Percentiles rank a stretch among this genome's conserved stretches.
Conservation (phyloP, 352 stramenopile species). For the Globisporangium barbulae region DNA sequence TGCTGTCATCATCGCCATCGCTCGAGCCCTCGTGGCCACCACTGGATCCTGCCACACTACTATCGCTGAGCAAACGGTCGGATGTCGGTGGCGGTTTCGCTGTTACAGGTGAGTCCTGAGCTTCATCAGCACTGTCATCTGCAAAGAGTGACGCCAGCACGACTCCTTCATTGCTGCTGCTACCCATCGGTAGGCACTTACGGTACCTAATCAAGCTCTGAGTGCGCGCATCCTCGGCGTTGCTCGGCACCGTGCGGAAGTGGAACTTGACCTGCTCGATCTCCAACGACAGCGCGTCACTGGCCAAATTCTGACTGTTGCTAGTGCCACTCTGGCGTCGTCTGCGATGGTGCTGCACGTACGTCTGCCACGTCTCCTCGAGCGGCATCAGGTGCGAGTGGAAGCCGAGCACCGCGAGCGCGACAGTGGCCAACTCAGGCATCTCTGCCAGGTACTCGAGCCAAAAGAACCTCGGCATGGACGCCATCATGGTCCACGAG, state of each 20-base stretch:
- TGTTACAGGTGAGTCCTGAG: not conserved
- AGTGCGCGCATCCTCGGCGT: not conserved
- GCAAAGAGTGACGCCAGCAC: constrained; percentile 1
- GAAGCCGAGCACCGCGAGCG: constrained; percentile 28
- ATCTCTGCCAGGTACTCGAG: constrained; percentile 33
- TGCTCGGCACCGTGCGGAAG: constrained; percentile 4
- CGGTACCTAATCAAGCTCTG: constrained; percentile 14
- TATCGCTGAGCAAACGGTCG: not conserved
- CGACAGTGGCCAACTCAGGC: constrained; percentile 30
- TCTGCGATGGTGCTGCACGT: constrained; percentile 6
- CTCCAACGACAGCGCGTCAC: not conserved
- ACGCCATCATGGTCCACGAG: constrained; percentile 39
- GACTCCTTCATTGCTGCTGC: not conserved
- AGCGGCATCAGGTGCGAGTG: constrained; percentile 29
- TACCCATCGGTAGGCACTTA: not conserved
- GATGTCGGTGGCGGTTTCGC: not conserved
- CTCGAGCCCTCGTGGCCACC: not conserved
- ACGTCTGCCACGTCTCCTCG: constrained; percentile 23
- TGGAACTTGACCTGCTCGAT: constrained; percentile 12
- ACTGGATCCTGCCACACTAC: not conserved
- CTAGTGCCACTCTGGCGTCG: not conserved
- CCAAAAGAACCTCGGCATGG: constrained; percentile 42
- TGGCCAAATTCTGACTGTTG: not conserved
- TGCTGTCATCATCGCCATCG: not conserved
- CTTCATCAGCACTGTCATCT: not conserved